Conservation (phyloP, 192 early-diverging fungal species). For the Physocladia obscura region DNA sequence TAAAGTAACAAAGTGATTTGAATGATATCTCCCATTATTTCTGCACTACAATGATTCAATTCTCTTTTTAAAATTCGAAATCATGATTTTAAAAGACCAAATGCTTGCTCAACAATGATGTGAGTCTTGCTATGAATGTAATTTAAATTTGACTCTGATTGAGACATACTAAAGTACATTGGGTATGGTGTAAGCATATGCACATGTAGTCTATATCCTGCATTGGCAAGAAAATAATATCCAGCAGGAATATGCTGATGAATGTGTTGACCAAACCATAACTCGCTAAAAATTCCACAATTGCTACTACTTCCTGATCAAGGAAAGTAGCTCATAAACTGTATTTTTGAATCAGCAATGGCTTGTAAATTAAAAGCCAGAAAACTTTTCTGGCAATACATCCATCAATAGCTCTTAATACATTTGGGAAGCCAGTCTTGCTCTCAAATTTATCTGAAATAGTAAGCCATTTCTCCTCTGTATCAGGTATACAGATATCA, state of each 20-base stretch:
- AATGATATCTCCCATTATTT: no score
- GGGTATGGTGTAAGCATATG: background rate
- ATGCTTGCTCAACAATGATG: background rate
- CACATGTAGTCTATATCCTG: background rate
- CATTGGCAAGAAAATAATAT: background rate
- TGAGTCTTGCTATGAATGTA: background rate
- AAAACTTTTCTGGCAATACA: background rate
- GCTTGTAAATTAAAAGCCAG: no score
- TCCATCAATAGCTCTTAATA: background rate
- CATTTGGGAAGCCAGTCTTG: background rate
- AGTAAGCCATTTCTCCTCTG: background rate
- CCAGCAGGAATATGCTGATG: no score
- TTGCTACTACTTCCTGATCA: background rate
- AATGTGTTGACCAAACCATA: conserved; percentile 1
- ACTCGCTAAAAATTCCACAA: background rate
- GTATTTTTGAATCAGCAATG: conserved; percentile 1
- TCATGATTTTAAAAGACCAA: background rate
- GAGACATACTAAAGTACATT: no score
- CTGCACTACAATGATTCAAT: no score
- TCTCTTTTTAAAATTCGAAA: background rate
- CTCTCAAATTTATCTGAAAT: background rate
- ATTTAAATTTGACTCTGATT: background rate
- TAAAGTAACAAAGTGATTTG: no score
- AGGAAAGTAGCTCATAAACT: background rate
- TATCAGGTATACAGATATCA: background rate